Evolutionary conservation across 164 flowering plant genomes (phyloP).

Genomic region (Litsea cubeba): DNA sequence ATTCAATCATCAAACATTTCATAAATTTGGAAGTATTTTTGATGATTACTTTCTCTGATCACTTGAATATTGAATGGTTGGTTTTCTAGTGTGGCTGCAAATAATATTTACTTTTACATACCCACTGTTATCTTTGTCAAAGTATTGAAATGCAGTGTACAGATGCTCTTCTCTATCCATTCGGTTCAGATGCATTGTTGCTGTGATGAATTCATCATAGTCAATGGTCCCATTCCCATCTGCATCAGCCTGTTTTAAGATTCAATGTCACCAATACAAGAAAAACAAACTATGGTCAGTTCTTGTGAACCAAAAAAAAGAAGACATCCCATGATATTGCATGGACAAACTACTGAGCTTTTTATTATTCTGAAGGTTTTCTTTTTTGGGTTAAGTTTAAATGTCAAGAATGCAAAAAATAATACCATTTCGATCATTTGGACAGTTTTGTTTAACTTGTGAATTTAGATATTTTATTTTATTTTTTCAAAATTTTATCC

Average conservation of each 20-base stretch:
- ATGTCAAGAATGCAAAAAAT: no score
- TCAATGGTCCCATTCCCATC: slow-evolving; percentile 97
- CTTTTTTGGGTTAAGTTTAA: background rate
- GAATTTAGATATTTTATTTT: no score
- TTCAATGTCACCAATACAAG: background rate
- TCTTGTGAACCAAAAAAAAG: no score
- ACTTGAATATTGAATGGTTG: background rate
- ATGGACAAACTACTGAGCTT: background rate
- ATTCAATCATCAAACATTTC: background rate
- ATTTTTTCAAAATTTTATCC: no score
- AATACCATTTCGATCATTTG: no score
- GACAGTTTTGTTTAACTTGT: no score
- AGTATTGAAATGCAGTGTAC: slow-evolving; percentile 88
- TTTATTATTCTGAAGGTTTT: background rate
- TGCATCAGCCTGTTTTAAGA: slow-evolving; percentile 70
- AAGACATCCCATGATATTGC: background rate
- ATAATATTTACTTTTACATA: slow-evolving; percentile 14
- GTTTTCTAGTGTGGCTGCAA: background rate
- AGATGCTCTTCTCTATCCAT: slow-evolving; percentile 96
- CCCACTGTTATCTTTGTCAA: slow-evolving; percentile 96
- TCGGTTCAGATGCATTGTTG: slow-evolving; percentile 87
- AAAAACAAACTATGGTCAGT: no score
- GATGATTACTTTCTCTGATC: background rate
- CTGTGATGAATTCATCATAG: slow-evolving; percentile 94
- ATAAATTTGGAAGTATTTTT: no score